Evolutionary conservation across 768 basidiomycete species (phyloP), one percentile per base, ranked within the genome.

Genomic region (Boletus insuetus): DNA sequence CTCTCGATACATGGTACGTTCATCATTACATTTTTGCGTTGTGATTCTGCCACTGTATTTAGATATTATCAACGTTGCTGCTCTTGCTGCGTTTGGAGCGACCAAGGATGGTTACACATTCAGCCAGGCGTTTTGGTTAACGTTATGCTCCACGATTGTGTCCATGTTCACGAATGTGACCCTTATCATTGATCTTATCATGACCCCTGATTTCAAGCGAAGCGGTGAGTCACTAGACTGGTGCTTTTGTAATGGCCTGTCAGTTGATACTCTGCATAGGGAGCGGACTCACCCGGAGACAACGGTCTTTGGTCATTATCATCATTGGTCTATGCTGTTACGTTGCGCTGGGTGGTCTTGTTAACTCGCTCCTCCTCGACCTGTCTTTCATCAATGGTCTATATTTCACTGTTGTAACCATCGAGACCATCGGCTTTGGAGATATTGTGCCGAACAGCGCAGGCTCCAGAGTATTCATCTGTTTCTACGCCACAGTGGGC

Each of bases 231-330:
- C 35, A 6, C 4, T 6, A 19, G 12, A 7, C 19, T 29, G 40
- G 51, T 38, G 7, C 20, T 3, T 39, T 35, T 8, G 35, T 35
- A 24, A 4, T 55, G 7, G 16, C 26, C 14, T 26, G 47, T 45
- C 34, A 48, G 26, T 31, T 54, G n/a, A 57, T 32, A n/a, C 29
- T 13, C 22, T 3, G 4, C 6, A 16, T 49, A 89, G 88, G 86
- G 6, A 91, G 88, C 58, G 92, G 92, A 1, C 72, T 94, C 37
- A 94, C 91, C 0, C 79, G 80, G 22, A 91, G 85, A 64, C 92
- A 94, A 62, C 82, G 91, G 5, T 81, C 84, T 1, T 79, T 94
- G n/a, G 82, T 87, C 32, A 86, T 94, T 54, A 81, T 89, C 35
- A 82, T 88, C 53, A 94, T 94, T 61, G 65, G 85, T 16, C 73